Conservation (phyloP, 805 yeast genomes). For the Lipomyces orientalis region DNA sequence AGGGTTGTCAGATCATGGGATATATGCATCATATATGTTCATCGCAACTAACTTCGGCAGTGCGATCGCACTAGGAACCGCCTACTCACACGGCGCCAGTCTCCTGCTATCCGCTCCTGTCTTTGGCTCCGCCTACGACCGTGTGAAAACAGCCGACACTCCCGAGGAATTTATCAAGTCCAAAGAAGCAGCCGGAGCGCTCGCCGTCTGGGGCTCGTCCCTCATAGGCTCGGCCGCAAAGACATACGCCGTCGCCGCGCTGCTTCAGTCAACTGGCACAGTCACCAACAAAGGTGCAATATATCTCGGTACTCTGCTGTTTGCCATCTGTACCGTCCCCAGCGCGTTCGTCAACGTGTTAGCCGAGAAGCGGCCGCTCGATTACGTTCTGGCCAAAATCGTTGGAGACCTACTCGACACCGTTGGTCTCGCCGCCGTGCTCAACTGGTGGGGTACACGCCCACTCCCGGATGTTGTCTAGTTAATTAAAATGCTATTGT, state of each 20-base stretch:
- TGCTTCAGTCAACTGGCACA: conserved; percentile 49
- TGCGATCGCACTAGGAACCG: conserved; percentile 50
- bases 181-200: conserved; percentile 49
- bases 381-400: conserved; percentile 44
- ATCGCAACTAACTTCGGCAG: conserved; percentile 4
- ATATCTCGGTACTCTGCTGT: conserved; percentile 48
- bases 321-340: conserved; percentile 48
- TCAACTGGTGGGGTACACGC: conserved; percentile 49
- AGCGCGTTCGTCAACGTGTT: conserved; percentile 43
- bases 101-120: conserved; percentile 48
- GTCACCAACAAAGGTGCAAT: conserved; percentile 49
- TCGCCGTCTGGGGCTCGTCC: conserved; percentile 46
- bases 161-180: conserved; percentile 48
- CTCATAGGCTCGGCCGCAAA: conserved; percentile 47
- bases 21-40: background rate
- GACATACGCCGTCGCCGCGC: conserved; percentile 50
- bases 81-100: conserved; percentile 47
- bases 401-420: conserved; percentile 49
- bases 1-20: background rate
- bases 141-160: conserved; percentile 45
- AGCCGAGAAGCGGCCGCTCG: conserved; percentile 47
- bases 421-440: conserved; percentile 49
- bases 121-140: conserved; percentile 48
- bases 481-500: background rate
- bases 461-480: conserved; percentile 32